Evolutionary conservation across 192 early-diverging fungal genomes (phyloP).

Genomic region (Coemansia sp.): DNA sequence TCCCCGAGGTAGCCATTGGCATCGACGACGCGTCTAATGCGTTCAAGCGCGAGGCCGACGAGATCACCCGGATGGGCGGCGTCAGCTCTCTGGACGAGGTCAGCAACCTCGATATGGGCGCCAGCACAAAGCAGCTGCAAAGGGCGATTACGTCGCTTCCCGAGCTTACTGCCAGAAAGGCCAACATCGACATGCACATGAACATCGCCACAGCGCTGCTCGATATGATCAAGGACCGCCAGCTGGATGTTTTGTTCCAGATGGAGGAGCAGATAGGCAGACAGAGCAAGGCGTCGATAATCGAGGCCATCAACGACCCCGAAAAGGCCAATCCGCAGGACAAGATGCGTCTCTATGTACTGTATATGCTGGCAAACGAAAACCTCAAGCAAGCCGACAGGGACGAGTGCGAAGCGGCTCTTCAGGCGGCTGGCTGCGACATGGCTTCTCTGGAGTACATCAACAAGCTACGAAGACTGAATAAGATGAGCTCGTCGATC

Average conservation of each 20-base stretch:
- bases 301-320: slow-evolving; percentile 80
- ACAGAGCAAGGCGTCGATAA: slow-evolving; percentile 69
- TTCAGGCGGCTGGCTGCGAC: slow-evolving; percentile 70
- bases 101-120: slow-evolving; percentile 60
- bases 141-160: slow-evolving; percentile 90
- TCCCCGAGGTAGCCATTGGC: slow-evolving; percentile 95
- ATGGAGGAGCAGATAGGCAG: slow-evolving; percentile 86
- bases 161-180: slow-evolving; percentile 90
- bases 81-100: slow-evolving; percentile 66
- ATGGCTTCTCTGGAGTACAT: slow-evolving; percentile 77
- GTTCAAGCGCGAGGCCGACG: slow-evolving; percentile 94
- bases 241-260: slow-evolving; percentile 91
- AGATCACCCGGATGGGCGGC: slow-evolving; percentile 83
- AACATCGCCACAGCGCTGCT: slow-evolving; percentile 90
- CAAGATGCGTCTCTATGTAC: slow-evolving; percentile 86
- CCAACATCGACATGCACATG: slow-evolving; percentile 97
- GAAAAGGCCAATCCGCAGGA: slow-evolving; percentile 80
- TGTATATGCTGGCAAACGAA: slow-evolving; percentile 76
- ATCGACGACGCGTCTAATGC: slow-evolving; percentile 89
- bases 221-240: slow-evolving; percentile 84
- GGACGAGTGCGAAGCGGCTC: slow-evolving; percentile 76
- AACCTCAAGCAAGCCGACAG: slow-evolving; percentile 79
- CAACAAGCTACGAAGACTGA: slow-evolving; percentile 59
- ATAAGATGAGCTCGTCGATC: slow-evolving; percentile 36
- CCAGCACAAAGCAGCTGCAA: slow-evolving; percentile 84